These are phyloP conservation scores for Epichloe glyceriae DNA, from an alignment of 2,329 filamentous ascomycete species.

Conservation along the genomic window DNA sequence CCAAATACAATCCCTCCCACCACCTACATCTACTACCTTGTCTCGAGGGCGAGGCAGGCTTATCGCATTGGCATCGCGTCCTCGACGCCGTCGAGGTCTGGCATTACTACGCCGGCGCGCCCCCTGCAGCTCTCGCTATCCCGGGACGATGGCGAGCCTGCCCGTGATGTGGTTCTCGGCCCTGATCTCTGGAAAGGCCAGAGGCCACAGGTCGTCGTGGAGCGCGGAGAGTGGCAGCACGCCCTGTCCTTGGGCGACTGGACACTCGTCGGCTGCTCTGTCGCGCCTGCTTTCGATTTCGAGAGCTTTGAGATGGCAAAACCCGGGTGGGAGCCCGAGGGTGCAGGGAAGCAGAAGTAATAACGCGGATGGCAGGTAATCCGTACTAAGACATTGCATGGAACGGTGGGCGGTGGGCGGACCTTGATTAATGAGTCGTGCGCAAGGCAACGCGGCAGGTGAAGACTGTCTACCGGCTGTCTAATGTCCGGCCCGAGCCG, in stretches of 20 bases:
- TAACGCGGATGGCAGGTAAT: neutral
- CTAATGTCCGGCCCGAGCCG: too few relatives aligned
- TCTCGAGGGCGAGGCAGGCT: constrained; percentile 28
- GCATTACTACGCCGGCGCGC: constrained; percentile 42
- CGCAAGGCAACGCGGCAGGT: too few relatives aligned
- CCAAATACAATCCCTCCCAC: too few relatives aligned
- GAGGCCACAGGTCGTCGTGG: constrained; percentile 29
- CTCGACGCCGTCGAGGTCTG: constrained; percentile 34
- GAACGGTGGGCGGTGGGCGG: neutral
- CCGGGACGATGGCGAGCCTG: constrained; percentile 26
- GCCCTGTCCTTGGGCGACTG: constrained; percentile 31
- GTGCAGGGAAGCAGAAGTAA: neutral
- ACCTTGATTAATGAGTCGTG: too few relatives aligned
- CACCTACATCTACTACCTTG: constrained; percentile 41
- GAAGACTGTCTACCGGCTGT: too few relatives aligned
- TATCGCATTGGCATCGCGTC: constrained; percentile 38
- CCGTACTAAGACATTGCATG: neutral
- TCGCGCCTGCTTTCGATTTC: constrained; percentile 16
- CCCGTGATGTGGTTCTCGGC: constrained; percentile 25
- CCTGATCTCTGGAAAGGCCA: constrained; percentile 29
- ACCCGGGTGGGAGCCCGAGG: constrained; percentile 18
- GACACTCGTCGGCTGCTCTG: constrained; percentile 31
- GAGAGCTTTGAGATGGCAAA: constrained; percentile 18
- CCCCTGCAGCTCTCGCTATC: constrained; percentile 33
- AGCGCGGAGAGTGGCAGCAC: constrained; percentile 31